Conservation (phyloP, 139 green algal genomes). For the Tetraselmis striata region DNA sequence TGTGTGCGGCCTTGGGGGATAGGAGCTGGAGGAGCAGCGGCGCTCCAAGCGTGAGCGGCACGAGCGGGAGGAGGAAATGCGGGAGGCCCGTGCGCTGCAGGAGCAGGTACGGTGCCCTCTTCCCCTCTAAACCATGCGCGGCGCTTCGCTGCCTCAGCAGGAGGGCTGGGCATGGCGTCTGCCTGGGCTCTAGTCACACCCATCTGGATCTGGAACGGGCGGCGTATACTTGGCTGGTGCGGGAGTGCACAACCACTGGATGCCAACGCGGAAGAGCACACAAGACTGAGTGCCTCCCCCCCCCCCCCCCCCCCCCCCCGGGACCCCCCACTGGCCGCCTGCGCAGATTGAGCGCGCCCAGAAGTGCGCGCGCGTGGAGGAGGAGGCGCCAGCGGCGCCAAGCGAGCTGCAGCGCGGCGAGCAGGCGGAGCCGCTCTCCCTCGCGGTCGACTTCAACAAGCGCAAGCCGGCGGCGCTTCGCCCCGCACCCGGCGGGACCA, state of each 20-base stretch:
- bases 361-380: constrained; percentile 23
- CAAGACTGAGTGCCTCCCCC: neutral
- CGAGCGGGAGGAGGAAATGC: constrained; percentile 37
- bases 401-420: constrained; percentile 43
- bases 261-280: constrained; percentile 34
- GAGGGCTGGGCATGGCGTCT: no score
- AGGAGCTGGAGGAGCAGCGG: constrained; percentile 35
- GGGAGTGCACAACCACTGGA: constrained; percentile 13
- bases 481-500: neutral
- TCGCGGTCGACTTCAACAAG: constrained; percentile 20
- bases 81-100: constrained; percentile 24
- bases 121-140: neutral
- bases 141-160: neutral
- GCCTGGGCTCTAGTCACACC: no score
- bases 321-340: no score
- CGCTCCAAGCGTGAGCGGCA: constrained; percentile 24
- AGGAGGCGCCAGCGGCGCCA: neutral
- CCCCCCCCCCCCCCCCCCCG: no score
- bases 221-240: neutral
- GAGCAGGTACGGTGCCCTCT: constrained; percentile 20
- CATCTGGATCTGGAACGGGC: neutral
- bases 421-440: constrained; percentile 38
- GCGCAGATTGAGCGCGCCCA: constrained; percentile 49
- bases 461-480: neutral
- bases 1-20: neutral